These are phyloP conservation scores for Iris pallida DNA, from an alignment of 116 monocot species.

Conservation along the genomic window DNA sequence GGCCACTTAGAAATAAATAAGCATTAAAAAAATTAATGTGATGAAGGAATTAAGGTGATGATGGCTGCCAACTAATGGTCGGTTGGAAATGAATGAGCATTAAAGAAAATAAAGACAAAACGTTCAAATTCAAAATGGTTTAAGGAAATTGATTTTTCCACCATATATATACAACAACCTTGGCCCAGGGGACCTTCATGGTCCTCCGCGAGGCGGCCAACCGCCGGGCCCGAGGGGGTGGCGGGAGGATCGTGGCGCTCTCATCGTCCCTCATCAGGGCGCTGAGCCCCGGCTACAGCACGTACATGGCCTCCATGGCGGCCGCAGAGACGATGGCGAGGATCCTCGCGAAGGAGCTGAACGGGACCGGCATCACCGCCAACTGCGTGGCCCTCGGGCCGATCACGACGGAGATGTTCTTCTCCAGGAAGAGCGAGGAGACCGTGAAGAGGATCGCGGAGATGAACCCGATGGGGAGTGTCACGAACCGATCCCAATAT, in stretches of 20 bases:
- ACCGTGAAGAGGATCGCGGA: conserved; percentile 6
- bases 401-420: conserved; percentile 18
- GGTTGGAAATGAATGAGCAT: no score
- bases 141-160: no score
- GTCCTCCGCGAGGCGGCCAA: conserved; percentile 24
- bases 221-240: conserved; percentile 11
- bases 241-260: conserved; percentile 24
- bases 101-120: no score
- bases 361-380: conserved; percentile 13
- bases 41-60: no score
- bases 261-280: conserved; percentile 18
- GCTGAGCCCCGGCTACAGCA: conserved; percentile 9
- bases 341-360: conserved; percentile 21
- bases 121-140: no score
- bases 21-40: no score
- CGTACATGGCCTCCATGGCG: conserved; percentile 30
- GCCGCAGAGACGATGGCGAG: conserved; percentile 30
- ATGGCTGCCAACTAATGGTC: no score
- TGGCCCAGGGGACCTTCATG: conserved; percentile 16
- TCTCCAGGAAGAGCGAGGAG: conserved; percentile 21
- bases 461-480: conserved; percentile 22
- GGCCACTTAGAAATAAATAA: no score
- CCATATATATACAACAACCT: no score
- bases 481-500: no score
- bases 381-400: conserved; percentile 31